phyloP scores from a whole-genome alignment of 2,329 filamentous ascomycete species.

The Colletotrichum spinosum region DNA sequence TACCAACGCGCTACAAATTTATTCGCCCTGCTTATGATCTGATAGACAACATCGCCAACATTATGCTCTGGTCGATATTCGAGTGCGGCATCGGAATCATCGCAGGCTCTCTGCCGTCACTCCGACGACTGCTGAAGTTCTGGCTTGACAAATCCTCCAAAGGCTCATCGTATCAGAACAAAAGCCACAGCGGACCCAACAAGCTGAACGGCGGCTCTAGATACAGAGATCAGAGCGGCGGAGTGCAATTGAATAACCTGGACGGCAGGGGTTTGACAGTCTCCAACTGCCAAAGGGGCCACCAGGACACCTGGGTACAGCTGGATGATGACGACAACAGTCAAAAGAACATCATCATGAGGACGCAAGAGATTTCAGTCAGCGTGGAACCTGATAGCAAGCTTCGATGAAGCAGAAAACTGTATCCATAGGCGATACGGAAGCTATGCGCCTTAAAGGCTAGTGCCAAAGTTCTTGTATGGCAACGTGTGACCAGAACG shows the following conservation, averaged over 20 bases:
- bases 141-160: slow-evolving; percentile 16
- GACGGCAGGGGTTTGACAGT: neutral
- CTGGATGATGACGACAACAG: slow-evolving; percentile 18
- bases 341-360: slow-evolving; percentile 19
- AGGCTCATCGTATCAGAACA: neutral
- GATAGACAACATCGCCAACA: neutral
- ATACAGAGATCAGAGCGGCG: neutral
- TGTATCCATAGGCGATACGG: too few species aligned
- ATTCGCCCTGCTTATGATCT: rapidly evolving
- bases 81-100: neutral
- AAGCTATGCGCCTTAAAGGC: too few species aligned
- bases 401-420: too few species aligned
- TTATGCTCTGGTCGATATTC: slow-evolving; percentile 1
- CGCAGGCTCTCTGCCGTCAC: slow-evolving; percentile 2
- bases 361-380: slow-evolving; percentile 7
- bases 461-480: too few species aligned
- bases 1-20: neutral
- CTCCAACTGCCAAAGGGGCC: neutral
- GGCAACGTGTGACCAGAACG: too few species aligned
- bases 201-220: rapidly evolving
- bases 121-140: slow-evolving; percentile 7
- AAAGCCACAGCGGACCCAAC: neutral
- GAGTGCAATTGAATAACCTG: neutral
- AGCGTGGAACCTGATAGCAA: neutral
- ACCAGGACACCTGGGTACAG: slow-evolving; percentile 14